Base-by-base conservation (phyloP, 2,329 filamentous ascomycete genomes). In the Exophiala mesophila region DNA sequence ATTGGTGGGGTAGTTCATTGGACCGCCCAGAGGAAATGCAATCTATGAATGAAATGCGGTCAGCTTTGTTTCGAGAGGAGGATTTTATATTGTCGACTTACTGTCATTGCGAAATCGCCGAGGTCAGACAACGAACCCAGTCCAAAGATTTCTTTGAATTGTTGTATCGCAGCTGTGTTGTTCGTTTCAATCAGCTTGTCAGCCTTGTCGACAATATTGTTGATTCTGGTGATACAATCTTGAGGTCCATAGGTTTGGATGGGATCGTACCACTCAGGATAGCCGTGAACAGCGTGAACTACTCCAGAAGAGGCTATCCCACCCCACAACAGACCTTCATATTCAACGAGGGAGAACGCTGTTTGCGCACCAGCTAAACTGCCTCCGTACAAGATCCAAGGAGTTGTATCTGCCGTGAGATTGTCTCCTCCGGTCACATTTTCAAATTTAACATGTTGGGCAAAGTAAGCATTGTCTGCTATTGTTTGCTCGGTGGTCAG, bases 181-280 rank as follows among this genome's bases (percentile, higher is more conserved):
- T 66, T 66, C 3, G 62, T 61, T 4, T 59, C 56, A 15, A 75
- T 60, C 2, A 77, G 61, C 3, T 57, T 47, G 48, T 77, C 73
- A 16, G 74, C 67, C 28, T 73, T 74, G 35, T 70, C 69, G 15
- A 74, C 55, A 35, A 74, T 73, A 18, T 58, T 59, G 51, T 72
- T 70, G 52, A 74, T 68, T 24, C 71, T 67, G 3, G 64, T 61
- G 4, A 74, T 61, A 42, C 71, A 74, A 49, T 74, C 71, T 39
- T 68, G 62, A 0, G 72, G 71, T 0, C 62, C 72, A 41, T 63
- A 72, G 48, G 70, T 71, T 39, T 72, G 67, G 23, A 74, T 71
- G 0, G 71, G 69, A 31, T 64, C 52, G 47, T 74, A 74, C 71
- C 70, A 74, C 46, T 72, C 59, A 0, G 69, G 67, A 43, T 74